Evolutionary conservation across 2,329 filamentous ascomycete genomes (phyloP), one percentile per base, ranked within the genome.

Genomic region (Cephalotrichum gorgonifer): DNA sequence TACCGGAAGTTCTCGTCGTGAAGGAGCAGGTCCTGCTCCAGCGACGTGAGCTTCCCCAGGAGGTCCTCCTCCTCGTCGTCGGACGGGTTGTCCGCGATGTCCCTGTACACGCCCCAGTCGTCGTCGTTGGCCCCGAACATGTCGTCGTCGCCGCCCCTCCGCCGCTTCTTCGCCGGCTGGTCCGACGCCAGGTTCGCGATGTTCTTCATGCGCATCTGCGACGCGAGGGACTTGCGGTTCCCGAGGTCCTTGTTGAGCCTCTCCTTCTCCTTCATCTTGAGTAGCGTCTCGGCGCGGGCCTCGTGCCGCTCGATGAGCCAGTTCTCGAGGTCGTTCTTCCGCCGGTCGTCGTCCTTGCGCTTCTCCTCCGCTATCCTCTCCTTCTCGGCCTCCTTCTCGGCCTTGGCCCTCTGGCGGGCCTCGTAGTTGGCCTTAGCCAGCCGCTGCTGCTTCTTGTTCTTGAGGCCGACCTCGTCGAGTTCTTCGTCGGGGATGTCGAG

Each of bases 171-270:
- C 54, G 76, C 72, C 1, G 91, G 89, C 6, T 80, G 83, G 64
- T 98, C 93, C 0, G 91, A 90, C 3, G 93, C 93, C 2, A 98
- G 82, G 60, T 95, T 96, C 52, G 93, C 93, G 51, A 98, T 89
- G 46, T 85, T 91, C 70, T 97, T 97, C 93, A 98, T 98, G 54
- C 93, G 86, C 68, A 95, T 94, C 65, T 97, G 91, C 50, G 86
- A 93, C 8, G 93, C 93, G 20, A 96, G 81, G 0, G 90, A 96
- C 66, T 98, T 98, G 61, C 93, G 86, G 67, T 97, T 97, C 50
- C 91, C 90, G 1, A 96, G 78, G 61, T 98, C 93, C 41, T 89
- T 88, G 69, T 95, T 96, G 53, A 96, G 78, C 17, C 90, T 81
- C 59, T 97, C 89, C 47, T 89, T 84, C 57, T 97, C 91, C 65